These are phyloP conservation scores for Rubus parviflorus DNA, from an alignment of 306 rosid species.

Conservation along the genomic window DNA sequence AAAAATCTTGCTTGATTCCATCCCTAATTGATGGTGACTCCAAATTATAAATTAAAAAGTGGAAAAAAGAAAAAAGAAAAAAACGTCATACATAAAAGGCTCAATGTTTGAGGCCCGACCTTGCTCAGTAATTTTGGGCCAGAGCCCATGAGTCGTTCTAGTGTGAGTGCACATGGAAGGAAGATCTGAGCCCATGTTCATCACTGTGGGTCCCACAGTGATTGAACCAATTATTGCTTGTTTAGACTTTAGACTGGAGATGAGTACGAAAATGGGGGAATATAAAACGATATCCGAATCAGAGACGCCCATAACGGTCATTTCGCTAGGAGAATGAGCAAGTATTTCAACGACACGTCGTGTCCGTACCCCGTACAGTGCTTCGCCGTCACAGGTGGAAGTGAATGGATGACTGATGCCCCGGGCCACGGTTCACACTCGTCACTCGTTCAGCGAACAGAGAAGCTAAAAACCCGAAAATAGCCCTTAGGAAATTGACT, in stretches of 20 bases:
- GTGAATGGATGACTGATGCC: too few species aligned
- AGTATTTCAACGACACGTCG: not conserved
- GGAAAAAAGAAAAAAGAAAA: too few species aligned
- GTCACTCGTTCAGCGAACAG: not conserved
- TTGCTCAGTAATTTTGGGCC: not conserved
- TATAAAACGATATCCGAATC: not conserved
- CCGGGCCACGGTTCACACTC: too few species aligned
- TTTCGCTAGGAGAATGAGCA: not conserved
- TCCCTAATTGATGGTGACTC: too few species aligned
- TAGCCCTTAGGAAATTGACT: slow-evolving; percentile 2
- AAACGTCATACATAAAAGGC: not conserved
- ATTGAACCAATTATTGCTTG: too few species aligned
- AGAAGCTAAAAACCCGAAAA: not conserved
- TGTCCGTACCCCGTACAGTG: not conserved
- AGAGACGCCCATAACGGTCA: not conserved
- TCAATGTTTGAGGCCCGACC: not conserved
- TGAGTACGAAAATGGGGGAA: not conserved
- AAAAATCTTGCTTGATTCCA: too few species aligned
- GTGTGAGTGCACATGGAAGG: not conserved
- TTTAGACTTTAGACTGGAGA: too few species aligned
- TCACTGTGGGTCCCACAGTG: too few species aligned
- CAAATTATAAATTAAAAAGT: too few species aligned
- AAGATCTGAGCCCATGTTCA: not conserved
- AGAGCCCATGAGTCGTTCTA: not conserved
- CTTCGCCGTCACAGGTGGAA: too few species aligned